Percentiles rank a stretch among this genome's conserved stretches.
phyloP scores from a whole-genome alignment of 1,284 basidiomycete species.

The Irpex sp. region DNA sequence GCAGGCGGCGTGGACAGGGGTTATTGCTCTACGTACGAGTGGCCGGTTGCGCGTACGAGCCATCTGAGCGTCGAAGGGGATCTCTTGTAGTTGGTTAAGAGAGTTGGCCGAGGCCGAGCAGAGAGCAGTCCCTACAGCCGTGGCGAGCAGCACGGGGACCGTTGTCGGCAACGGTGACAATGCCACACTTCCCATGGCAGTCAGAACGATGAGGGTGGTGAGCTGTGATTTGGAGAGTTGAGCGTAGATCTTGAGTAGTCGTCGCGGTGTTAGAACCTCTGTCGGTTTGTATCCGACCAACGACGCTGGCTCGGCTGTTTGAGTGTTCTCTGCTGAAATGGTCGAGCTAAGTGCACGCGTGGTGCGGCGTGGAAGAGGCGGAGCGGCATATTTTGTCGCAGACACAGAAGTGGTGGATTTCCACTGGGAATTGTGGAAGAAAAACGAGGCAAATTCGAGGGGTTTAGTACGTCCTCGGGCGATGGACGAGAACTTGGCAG shows the following conservation, averaged over 20 bases:
- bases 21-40: constrained; percentile 82
- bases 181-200: constrained; percentile 91
- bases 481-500: constrained; percentile 16
- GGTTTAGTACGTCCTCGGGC: constrained; percentile 13
- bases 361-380: neutral
- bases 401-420: constrained; percentile 12
- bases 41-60: constrained; percentile 86
- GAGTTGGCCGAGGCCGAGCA: constrained; percentile 94
- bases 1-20: constrained; percentile 78
- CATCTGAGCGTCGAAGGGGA: constrained; percentile 98
- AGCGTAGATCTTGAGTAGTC: constrained; percentile 68
- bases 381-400: constrained; percentile 8
- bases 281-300: constrained; percentile 20
- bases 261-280: constrained; percentile 45
- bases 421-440: constrained; percentile 57
- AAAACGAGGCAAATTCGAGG: constrained; percentile 49
- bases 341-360: neutral
- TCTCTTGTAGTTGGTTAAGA: constrained; percentile 93
- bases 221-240: constrained; percentile 89
- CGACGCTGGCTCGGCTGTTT: constrained; percentile 11
- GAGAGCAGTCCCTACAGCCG: constrained; percentile 86
- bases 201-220: constrained; percentile 86
- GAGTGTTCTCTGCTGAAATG: constrained; percentile 10
- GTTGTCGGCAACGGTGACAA: constrained; percentile 85
- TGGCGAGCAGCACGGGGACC: constrained; percentile 80